Conservation (phyloP, 345 rosid species). For the Conringia planisiliqua region DNA sequence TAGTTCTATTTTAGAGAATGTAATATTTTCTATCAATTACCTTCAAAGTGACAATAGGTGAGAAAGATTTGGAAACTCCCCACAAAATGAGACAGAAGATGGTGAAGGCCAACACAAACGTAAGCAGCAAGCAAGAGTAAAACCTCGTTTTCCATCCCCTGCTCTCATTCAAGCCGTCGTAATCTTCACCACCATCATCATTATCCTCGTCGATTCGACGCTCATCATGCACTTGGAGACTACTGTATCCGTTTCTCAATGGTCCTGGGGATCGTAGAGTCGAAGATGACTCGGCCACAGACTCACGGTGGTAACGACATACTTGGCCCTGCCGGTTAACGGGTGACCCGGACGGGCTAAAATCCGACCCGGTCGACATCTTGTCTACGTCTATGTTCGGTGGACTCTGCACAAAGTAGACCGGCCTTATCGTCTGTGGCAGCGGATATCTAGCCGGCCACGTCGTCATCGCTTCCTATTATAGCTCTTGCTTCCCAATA, state of each 20-base stretch:
- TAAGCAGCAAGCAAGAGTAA: conserved; percentile 45
- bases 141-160: conserved; percentile 39
- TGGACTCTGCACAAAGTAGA: conserved; percentile 88
- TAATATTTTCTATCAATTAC: conserved; percentile 19
- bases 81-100: conserved; percentile 70
- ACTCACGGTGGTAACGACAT: conserved; percentile 62
- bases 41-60: conserved; percentile 60
- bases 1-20: too few species aligned
- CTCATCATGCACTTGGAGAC: conserved; percentile 36
- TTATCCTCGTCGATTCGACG: neutral
- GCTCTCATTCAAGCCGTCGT: conserved; percentile 14
- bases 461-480: neutral
- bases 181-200: conserved; percentile 26
- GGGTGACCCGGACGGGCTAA: conserved; percentile 60
- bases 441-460: conserved; percentile 54
- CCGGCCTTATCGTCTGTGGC: conserved; percentile 49
- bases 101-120: conserved; percentile 56
- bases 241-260: conserved; percentile 58
- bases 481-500: neutral
- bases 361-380: conserved; percentile 67
- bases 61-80: conserved; percentile 77
- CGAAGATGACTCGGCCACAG: conserved; percentile 61
- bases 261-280: conserved; percentile 65
- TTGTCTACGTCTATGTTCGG: conserved; percentile 77
- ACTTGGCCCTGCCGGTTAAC: conserved; percentile 61